phyloP scores from a whole-genome alignment of 2,329 filamentous ascomycete species.

The Fusarium sp. region DNA sequence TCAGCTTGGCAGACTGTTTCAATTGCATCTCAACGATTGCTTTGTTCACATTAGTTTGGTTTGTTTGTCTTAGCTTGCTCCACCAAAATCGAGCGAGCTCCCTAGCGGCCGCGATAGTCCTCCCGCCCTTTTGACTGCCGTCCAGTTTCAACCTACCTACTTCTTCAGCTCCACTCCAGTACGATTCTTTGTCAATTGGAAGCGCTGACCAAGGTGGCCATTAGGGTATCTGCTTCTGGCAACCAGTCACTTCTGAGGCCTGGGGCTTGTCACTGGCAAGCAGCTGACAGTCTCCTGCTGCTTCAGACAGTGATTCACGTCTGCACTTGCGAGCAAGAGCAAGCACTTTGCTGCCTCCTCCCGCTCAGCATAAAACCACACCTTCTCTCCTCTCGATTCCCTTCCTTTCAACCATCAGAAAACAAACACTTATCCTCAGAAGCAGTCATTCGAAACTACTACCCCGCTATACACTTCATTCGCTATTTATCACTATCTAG shows the following conservation, averaged over 20 bases:
- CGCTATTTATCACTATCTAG: not conserved
- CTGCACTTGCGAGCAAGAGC: conserved; percentile 2
- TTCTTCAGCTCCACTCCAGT: not conserved
- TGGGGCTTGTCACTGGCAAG: conserved; percentile 4
- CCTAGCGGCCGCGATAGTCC: conserved; percentile 20
- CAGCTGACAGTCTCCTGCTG: not conserved
- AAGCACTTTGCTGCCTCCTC: not conserved
- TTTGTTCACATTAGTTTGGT: not conserved
- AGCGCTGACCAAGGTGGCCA: not conserved
- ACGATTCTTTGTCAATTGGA: conserved; percentile 4
- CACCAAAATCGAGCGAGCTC: conserved; percentile 20
- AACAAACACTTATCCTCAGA: not conserved
- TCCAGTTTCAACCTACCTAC: too few relatives aligned
- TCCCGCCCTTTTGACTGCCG: conserved; percentile 1
- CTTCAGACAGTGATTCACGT: conserved; percentile 10
- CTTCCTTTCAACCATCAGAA: too few relatives aligned
- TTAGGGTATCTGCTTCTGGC: not conserved
- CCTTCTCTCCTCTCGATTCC: not conserved
- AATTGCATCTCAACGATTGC: not conserved
- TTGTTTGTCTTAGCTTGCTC: conserved; percentile 16
- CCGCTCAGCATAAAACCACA: conserved; percentile 12
- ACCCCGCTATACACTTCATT: not conserved
- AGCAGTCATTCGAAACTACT: not conserved
- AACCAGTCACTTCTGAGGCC: conserved; percentile 1
- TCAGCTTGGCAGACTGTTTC: not conserved